phyloP scores from a whole-genome alignment of 305 asterid species.

The Solanum chacoense region DNA sequence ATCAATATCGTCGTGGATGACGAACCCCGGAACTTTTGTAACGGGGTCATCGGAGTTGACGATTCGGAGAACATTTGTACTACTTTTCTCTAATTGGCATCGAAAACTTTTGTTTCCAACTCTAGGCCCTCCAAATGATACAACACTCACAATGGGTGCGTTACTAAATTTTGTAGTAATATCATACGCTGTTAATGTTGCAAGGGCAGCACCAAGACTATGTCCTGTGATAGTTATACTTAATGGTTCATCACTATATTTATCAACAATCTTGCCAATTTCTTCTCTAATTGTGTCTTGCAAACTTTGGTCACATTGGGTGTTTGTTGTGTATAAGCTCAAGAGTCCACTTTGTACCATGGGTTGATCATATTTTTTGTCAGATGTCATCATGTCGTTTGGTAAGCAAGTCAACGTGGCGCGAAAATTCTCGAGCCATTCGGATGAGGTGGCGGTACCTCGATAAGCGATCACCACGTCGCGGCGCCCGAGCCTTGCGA shows the following conservation, averaged over 20 bases:
- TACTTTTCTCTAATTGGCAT: slow-evolving; percentile 41
- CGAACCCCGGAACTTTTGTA: slow-evolving; percentile 79
- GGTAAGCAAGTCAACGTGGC: slow-evolving; percentile 26
- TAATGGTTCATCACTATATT: slow-evolving; percentile 34
- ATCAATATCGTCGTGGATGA: slow-evolving; percentile 13
- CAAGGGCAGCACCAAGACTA: slow-evolving; percentile 86
- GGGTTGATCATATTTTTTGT: slow-evolving; percentile 8
- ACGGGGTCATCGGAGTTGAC: slow-evolving; percentile 73
- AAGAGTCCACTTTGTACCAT: slow-evolving; percentile 87
- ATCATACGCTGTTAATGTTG: slow-evolving; percentile 76
- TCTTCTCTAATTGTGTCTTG: slow-evolving; percentile 37
- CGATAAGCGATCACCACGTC: slow-evolving; percentile 84
- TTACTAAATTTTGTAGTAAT: slow-evolving; percentile 29
- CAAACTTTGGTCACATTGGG: slow-evolving; percentile 30
- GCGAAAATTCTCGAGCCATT: slow-evolving; percentile 78
- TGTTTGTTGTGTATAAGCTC: slow-evolving; percentile 57
- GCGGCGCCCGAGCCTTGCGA: slow-evolving; percentile 55
- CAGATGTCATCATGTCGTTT: neutral
- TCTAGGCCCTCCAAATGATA: slow-evolving; percentile 93
- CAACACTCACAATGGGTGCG: slow-evolving; percentile 48
- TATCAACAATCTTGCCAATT: slow-evolving; percentile 25
- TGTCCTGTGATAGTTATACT: slow-evolving; percentile 90
- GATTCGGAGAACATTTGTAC: slow-evolving; percentile 58
- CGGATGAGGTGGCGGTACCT: slow-evolving; percentile 70
- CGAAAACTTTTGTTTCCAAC: slow-evolving; percentile 73